phyloP scores from a whole-genome alignment of 1,284 basidiomycete genomes.

The Tilletiaria anomala region DNA sequence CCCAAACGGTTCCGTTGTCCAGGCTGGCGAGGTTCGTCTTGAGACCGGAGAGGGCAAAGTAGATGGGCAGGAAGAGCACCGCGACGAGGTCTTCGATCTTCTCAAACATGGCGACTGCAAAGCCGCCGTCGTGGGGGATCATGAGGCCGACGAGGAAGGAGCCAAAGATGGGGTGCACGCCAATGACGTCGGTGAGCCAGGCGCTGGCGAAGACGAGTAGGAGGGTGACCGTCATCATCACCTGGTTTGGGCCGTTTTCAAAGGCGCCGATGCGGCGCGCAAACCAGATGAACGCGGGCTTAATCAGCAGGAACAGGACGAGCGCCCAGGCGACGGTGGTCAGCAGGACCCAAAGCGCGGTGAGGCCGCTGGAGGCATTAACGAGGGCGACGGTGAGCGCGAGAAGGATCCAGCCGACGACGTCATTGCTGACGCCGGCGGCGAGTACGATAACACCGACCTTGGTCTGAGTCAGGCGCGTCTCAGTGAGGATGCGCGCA shows the following conservation, averaged over 20 bases:
- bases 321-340: slow-evolving; percentile 66
- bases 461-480: slow-evolving; percentile 67
- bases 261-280: slow-evolving; percentile 64
- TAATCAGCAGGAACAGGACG: slow-evolving; percentile 60
- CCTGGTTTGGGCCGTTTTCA: slow-evolving; percentile 55
- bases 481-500: slow-evolving; percentile 51
- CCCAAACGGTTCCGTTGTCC: slow-evolving; percentile 52
- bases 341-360: slow-evolving; percentile 68
- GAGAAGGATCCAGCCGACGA: slow-evolving; percentile 52
- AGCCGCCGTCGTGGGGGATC: slow-evolving; percentile 74
- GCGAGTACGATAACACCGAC: slow-evolving; percentile 85
- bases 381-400: slow-evolving; percentile 80
- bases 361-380: slow-evolving; percentile 58
- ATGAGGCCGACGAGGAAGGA: slow-evolving; percentile 70
- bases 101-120: slow-evolving; percentile 49
- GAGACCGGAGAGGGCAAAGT: slow-evolving; percentile 68
- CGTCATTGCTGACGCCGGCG: slow-evolving; percentile 77
- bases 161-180: slow-evolving; percentile 80
- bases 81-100: slow-evolving; percentile 43
- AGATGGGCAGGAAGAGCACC: slow-evolving; percentile 62
- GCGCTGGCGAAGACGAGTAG: slow-evolving; percentile 61
- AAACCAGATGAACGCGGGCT: slow-evolving; percentile 53
- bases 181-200: slow-evolving; percentile 77
- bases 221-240: slow-evolving; percentile 64
- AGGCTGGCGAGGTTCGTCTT: slow-evolving; percentile 60